Base-by-base conservation (phyloP, 306 rosid species). In the Fragaria iinumae region DNA sequence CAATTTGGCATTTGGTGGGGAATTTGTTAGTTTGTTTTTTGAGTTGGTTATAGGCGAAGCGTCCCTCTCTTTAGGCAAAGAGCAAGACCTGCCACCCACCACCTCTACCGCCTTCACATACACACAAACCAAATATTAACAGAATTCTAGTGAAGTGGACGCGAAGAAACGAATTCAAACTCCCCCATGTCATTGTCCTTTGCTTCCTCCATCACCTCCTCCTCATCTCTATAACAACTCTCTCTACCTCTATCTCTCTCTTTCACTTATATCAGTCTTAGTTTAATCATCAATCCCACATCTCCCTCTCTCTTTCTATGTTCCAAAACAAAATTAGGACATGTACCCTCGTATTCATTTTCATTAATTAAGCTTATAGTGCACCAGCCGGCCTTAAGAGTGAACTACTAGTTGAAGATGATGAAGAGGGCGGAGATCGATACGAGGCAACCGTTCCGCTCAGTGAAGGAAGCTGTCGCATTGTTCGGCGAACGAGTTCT, bases 61-160 rank as follows among this genome's bases (percentile, higher is more conserved):
- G 91, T 91, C 93, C 39, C 80, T 74, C 38, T 86, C 82, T 67
- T 73, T 67, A 76, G 87, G 76, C 67, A 44, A 81, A 72, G n/a
- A 55, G 59, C 68, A 72, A 75, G 68, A 75, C 75, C 69, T 81
- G 55, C 80, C 52, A 67, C 43, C 64, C 83, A 73, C 79, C 91
- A 62, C 38, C 90, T 81, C 90, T 89, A 82, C 90, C 96, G 82
- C 84, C 80, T 89, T 81, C 41, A 34, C 78, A 39, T 73, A 69
- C 77, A 81, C 75, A 66, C 70, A 44, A 66, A 66, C 48, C 45
- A 18, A 64, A 81, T 38, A 38, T 69, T 72, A 80, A 89, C 91
- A 84, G 91, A 90, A 86, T 85, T 94, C 89, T 75, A 87, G 97
- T 94, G 98, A 89, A 94, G 98, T 94, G 96, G 87, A 94, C 89